A percentile compares a stretch with the other conserved stretches of the same genome.
These are phyloP conservation scores for Fusarium begoniae DNA, from an alignment of 2,329 filamentous ascomycete genomes.

Conservation along the genomic window DNA sequence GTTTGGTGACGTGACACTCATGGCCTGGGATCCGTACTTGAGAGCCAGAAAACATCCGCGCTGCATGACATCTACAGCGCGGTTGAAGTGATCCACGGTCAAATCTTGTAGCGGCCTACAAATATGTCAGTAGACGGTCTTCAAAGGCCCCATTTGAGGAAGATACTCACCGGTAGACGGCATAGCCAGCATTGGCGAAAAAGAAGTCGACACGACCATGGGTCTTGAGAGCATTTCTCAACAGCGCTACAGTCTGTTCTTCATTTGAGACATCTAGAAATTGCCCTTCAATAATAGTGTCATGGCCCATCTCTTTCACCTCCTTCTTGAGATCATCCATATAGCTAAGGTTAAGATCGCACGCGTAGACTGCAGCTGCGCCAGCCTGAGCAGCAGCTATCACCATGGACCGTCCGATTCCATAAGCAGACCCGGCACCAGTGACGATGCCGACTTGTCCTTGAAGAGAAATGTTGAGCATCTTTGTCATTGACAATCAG, in stretches of 20 bases:
- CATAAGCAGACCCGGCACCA: constrained; percentile 41
- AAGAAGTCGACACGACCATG: constrained; percentile 34
- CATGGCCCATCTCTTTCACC: not conserved
- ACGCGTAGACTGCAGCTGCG: constrained; percentile 28
- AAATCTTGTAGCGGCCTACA: not conserved
- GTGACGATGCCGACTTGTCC: constrained; percentile 39
- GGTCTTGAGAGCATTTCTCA: not conserved
- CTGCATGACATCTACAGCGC: constrained; percentile 22
- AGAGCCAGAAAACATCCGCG: constrained; percentile 26
- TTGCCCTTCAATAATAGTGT: not conserved
- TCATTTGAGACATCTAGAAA: not conserved
- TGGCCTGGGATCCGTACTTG: constrained; percentile 30
- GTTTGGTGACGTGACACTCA: constrained; percentile 4
- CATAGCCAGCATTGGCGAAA: constrained; percentile 35
- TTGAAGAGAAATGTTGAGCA: not conserved
- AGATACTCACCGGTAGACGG: constrained; percentile 12
- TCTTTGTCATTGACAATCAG: not conserved
- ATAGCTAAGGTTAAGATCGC: constrained; percentile 21
- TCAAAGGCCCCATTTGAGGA: fast-evolving
- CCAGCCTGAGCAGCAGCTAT: constrained; percentile 29
- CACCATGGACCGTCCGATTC: constrained; percentile 40
- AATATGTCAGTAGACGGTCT: fast-evolving
- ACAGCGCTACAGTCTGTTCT: not conserved
- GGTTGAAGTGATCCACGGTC: not conserved
- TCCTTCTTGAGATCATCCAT: constrained; percentile 3